Base-by-base conservation (phyloP, 1,139 yeast genomes). In the Blastobotrys illinoisensis region DNA sequence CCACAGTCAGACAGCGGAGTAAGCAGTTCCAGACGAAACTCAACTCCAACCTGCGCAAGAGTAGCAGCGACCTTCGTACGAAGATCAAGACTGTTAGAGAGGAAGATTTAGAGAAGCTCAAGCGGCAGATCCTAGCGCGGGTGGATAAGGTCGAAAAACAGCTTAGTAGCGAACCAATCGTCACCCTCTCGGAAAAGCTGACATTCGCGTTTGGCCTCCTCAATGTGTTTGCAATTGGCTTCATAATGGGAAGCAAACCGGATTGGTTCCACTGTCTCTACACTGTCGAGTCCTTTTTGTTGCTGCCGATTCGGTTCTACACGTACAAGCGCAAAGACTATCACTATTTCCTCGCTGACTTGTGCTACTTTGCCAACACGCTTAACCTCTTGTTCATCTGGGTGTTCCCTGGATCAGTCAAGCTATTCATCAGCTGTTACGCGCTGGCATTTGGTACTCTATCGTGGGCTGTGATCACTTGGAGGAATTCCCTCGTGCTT, bases 401-500 rank as follows among this genome's bases (percentile, higher is more conserved):
- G 98, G 75, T 82, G 5, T 82, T 85, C 60, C 97, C 99, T 0
- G 67, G 76, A 47, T 88, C 96, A 0, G 77, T 78, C 47, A 78
- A 83, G 55, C 74, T 93, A 46, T 91, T 86, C 70, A 81, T 88
- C 23, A 79, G 93, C 9, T 90, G 95, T 62, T 91, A 88, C 71
- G 86, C 97, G 13, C 80, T 93, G 56, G 80, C 95, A 1, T 83
- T 86, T 74, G 98, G 98, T 1, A 88, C 97, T 0, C 73, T 93
- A 53, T 81, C 96, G 9, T 91, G 89, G 80, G 98, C 98, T 0
- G 97, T 93, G 18, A 85, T 91, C 44, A 88, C 97, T 0, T 93
- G 99, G 99, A 79, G 96, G 64, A 93, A 93, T 68, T 90, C 97
- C 7, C 77, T 93, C 56, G 98, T 93, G 7, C 76, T 93, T 50